phyloP scores from a whole-genome alignment of 2,329 filamentous ascomycete species.

The Penicillium sclerotigenum region DNA sequence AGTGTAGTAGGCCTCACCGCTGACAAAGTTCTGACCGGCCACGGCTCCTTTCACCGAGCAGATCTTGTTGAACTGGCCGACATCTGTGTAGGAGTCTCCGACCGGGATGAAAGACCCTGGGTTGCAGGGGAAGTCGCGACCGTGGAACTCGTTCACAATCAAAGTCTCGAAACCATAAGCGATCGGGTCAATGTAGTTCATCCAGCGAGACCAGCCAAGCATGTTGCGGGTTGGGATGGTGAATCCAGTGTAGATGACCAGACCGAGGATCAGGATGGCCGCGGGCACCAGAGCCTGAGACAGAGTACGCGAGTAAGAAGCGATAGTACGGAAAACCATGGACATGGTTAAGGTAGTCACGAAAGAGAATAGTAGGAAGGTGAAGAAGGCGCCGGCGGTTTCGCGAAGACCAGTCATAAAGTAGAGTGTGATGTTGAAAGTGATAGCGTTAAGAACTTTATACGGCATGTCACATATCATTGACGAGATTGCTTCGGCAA shows the following conservation, averaged over 20 bases:
- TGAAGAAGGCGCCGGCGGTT: constrained; percentile 74
- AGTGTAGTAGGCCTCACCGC: constrained; percentile 58
- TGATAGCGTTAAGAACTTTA: constrained; percentile 69
- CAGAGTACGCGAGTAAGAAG: constrained; percentile 66
- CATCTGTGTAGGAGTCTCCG: constrained; percentile 38
- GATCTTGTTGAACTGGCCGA: constrained; percentile 43
- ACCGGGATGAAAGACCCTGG: constrained; percentile 41
- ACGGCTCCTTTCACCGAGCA: constrained; percentile 61
- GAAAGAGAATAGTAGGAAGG: constrained; percentile 76
- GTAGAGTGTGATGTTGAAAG: constrained; percentile 78
- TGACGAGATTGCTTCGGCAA: constrained; percentile 14
- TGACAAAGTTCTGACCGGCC: constrained; percentile 51
- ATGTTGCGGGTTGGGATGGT: constrained; percentile 8
- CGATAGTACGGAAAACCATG: constrained; percentile 80
- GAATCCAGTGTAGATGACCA: constrained; percentile 9
- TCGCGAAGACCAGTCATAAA: constrained; percentile 81
- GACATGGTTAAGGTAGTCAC: constrained; percentile 72
- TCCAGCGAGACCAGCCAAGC: constrained; percentile 11
- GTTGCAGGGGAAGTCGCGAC: constrained; percentile 54
- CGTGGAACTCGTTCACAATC: constrained; percentile 67
- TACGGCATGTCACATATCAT: constrained; percentile 59
- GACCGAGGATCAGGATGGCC: constrained; percentile 4
- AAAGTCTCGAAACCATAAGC: constrained; percentile 6
- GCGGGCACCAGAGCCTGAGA: constrained; percentile 39
- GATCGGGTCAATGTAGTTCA: constrained; percentile 10